Evolutionary conservation across 2,329 filamentous ascomycete genomes (phyloP), one percentile per base, ranked within the genome.

Genomic region (Paraconiothyrium sp.): DNA sequence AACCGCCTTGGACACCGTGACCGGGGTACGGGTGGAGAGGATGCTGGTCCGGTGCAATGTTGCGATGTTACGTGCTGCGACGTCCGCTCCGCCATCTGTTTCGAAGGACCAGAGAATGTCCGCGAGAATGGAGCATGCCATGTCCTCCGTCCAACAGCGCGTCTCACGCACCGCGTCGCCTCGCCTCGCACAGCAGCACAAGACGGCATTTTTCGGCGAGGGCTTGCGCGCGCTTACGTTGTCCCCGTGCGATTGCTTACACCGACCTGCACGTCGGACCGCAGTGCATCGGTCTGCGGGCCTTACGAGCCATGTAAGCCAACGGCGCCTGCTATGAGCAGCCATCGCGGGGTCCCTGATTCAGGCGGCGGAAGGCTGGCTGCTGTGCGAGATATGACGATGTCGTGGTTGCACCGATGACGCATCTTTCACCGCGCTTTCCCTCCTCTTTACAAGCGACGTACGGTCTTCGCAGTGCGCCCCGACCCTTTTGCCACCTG

Each of bases 11-110:
- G 16, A 11, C 27, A 8, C 13, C 10, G 16, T 27, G 43, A 20
- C 37, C 57, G 39, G 57, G 50, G 48, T n/a, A 27, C 24, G 48
- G 34, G 47, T 52, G 47, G 56, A 37, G 47, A 24, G 14, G 44
- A 24, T 11, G 50, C 11, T 52, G 27, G 27, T 30, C 27, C 27
- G 27, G 27, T 30, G 39, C 14, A 41, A 41, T 20, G 39, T 41
- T 41, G 39, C 39, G 39, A 41, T 41, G 39, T 16, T 13, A 58
- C 56, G 37, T 51, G 37, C n/a, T 30, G 48, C 27, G 44, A 47
- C 44, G 14, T 9, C 16, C n/a, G 39, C 39, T 22, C 43, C 43
- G 43, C 6, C 13, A 1, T 22, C 43, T 22, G 20, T 24, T 10
- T 46, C 22, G 8, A 30, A 6, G 6, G 27, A 30, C 27, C 43